Evolutionary conservation across 2,329 filamentous ascomycete genomes (phyloP).

Genomic region (Talaromyces funiculosus): DNA sequence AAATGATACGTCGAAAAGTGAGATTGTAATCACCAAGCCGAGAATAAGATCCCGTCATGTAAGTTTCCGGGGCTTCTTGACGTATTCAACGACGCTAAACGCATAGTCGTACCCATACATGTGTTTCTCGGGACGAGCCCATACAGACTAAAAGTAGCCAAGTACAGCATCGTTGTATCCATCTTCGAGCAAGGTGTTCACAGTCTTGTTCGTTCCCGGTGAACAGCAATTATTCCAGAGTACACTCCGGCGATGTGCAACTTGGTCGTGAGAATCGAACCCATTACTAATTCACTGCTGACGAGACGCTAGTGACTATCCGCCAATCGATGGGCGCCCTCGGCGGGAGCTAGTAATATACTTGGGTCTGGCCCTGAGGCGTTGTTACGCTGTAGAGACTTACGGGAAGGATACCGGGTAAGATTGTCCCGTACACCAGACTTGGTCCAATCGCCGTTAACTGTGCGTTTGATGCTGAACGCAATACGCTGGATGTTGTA

Average conservation of each 20-base stretch:
- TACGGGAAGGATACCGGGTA: neutral
- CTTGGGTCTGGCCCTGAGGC: neutral
- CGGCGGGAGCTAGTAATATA: slow-evolving; percentile 3
- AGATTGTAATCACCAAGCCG: neutral
- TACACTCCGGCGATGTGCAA: neutral
- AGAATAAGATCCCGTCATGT: neutral
- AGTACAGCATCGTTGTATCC: neutral
- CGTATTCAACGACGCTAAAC: neutral
- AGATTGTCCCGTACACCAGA: neutral
- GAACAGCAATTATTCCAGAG: neutral
- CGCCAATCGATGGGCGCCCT: neutral
- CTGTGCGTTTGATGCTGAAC: neutral
- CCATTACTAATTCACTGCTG: neutral
- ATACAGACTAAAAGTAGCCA: neutral
- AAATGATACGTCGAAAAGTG: neutral
- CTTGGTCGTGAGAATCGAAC: neutral
- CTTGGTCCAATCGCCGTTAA: neutral
- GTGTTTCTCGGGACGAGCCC: neutral
- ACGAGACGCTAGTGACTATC: neutral
- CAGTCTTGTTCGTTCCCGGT: neutral
- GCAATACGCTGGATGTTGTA: neutral
- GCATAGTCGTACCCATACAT: neutral
- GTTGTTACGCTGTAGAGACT: neutral
- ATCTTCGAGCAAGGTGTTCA: neutral
- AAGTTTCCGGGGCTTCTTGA: neutral